These are phyloP conservation scores for Aschersonia sp. DNA, from an alignment of 2,329 filamentous ascomycete species.

Conservation along the genomic window DNA sequence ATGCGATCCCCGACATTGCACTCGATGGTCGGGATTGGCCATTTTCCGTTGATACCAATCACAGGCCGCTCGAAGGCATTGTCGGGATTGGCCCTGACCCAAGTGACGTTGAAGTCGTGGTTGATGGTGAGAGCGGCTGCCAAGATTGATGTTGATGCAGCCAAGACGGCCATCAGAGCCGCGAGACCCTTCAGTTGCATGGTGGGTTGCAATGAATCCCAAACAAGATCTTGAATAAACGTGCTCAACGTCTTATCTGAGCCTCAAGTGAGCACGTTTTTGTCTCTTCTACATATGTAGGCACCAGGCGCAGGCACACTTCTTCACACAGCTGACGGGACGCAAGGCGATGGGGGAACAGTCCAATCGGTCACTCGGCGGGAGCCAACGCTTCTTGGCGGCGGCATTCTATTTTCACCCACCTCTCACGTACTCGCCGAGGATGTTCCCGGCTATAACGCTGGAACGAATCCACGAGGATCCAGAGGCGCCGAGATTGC, in stretches of 20 bases:
- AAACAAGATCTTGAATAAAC: neutral
- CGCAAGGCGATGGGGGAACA: neutral
- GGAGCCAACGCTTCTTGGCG: neutral
- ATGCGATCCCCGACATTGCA: constrained; percentile 48
- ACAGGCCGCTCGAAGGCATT: constrained; percentile 46
- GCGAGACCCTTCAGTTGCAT: constrained; percentile 5
- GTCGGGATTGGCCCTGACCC: constrained; percentile 62
- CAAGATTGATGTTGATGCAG: constrained; percentile 6
- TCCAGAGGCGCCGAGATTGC: neutral
- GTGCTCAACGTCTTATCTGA: neutral
- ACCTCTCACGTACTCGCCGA: neutral
- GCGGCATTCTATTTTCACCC: neutral
- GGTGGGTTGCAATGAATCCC: too few relatives aligned
- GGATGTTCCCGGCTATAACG: neutral
- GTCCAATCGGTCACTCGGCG: neutral
- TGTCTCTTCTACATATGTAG: neutral
- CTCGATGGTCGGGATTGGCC: constrained; percentile 56
- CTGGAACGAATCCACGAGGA: neutral
- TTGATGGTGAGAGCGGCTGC: constrained; percentile 28
- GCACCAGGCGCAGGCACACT: too few relatives aligned
- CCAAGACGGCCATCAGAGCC: constrained; percentile 4
- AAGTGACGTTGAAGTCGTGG: constrained; percentile 55
- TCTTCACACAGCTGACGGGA: too few relatives aligned
- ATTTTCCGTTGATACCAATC: constrained; percentile 65
- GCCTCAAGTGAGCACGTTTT: neutral